phyloP scores from a whole-genome alignment of 345 rosid genomes.

The Nephelium lappaceum region DNA sequence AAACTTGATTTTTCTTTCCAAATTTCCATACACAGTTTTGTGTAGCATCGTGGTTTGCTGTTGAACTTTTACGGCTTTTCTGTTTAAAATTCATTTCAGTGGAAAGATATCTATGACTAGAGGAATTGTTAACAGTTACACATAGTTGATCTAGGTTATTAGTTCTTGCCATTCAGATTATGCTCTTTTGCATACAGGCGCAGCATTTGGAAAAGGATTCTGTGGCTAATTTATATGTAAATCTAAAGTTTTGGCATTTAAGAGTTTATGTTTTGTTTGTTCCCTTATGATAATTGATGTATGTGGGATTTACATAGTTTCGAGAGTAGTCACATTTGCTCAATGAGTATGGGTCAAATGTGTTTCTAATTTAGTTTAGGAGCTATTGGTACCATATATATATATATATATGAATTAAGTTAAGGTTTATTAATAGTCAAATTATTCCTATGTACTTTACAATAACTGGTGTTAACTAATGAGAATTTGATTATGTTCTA shows the following conservation, averaged over 20 bases:
- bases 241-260: background rate
- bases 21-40: background rate
- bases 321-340: background rate
- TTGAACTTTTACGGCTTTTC: background rate
- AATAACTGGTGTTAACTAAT: background rate
- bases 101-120: background rate
- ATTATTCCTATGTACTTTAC: background rate
- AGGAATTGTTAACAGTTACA: background rate
- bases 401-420: background rate
- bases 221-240: background rate
- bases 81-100: slow-evolving; percentile 1
- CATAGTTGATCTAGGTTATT: background rate
- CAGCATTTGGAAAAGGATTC: background rate
- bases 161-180: background rate
- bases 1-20: background rate
- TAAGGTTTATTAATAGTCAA: background rate
- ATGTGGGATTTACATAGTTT: background rate
- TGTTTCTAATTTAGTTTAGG: background rate
- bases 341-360: background rate
- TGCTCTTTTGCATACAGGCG: background rate
- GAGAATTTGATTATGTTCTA: background rate
- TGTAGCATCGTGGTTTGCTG: background rate
- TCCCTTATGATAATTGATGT: background rate
- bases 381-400: background rate
- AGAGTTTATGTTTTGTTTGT: background rate